These are phyloP conservation scores for Aspergillus panamensis DNA, from an alignment of 495 filamentous ascomycete genomes.

Conservation along the genomic window DNA sequence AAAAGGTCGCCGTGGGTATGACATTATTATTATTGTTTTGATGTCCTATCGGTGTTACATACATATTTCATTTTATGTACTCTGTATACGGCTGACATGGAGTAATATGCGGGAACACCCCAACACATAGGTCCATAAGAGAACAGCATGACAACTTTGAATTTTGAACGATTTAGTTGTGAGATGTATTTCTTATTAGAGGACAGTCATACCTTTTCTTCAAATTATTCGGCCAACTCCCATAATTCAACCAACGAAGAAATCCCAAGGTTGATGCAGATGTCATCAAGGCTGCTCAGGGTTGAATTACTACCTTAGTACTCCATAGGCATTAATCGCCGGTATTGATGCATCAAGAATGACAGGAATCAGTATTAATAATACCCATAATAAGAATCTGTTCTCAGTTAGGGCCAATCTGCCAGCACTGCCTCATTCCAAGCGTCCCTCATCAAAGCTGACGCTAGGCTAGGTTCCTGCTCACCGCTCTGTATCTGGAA, in stretches of 20 bases:
- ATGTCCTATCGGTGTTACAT: neutral
- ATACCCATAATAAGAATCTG: constrained; percentile 3
- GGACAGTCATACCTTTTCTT: too few relatives aligned
- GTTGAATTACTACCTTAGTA: too few relatives aligned
- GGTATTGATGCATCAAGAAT: neutral
- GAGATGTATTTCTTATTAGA: too few relatives aligned
- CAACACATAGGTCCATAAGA: too few relatives aligned
- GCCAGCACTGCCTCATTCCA: constrained; percentile 29
- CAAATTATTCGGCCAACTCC: too few relatives aligned
- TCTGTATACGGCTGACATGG: neutral
- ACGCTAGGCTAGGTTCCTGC: constrained; percentile 14
- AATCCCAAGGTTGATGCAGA: neutral
- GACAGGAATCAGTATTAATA: neutral
- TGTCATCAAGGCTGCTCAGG: too few relatives aligned
- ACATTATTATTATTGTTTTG: neutral
- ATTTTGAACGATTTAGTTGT: too few relatives aligned
- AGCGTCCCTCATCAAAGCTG: constrained; percentile 13
- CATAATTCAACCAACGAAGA: neutral
- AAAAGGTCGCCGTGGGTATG: neutral
- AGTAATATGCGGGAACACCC: neutral
- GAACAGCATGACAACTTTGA: too few relatives aligned
- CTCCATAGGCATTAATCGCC: too few relatives aligned
- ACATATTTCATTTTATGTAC: neutral
- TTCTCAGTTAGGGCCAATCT: constrained; percentile 1
- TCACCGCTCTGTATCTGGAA: constrained; percentile 24